These are phyloP conservation scores for Beauveria caledonica DNA, from an alignment of 2,329 filamentous ascomycete species.

Conservation along the genomic window DNA sequence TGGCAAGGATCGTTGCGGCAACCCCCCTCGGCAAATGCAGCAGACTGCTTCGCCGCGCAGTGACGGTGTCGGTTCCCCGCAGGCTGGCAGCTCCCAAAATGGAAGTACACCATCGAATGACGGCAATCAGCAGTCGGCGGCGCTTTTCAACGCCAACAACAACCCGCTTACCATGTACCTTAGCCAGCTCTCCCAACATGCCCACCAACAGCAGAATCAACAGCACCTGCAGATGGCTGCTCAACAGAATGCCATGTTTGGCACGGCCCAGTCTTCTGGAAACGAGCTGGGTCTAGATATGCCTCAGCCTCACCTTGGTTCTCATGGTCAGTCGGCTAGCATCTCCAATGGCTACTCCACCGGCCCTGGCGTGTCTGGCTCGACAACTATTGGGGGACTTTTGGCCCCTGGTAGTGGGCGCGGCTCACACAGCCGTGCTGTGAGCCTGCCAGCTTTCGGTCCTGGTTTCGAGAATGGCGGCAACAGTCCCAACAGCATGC, in stretches of 20 bases:
- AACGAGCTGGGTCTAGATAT: constrained; percentile 51
- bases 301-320: constrained; percentile 50
- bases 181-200: constrained; percentile 68
- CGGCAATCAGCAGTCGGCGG: constrained; percentile 55
- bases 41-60: constrained; percentile 59
- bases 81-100: constrained; percentile 52
- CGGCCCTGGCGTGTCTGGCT: constrained; percentile 42
- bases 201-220: constrained; percentile 66
- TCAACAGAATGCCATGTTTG: constrained; percentile 76
- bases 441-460: constrained; percentile 71
- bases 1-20: constrained; percentile 95
- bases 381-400: constrained; percentile 67
- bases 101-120: constrained; percentile 47
- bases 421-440: constrained; percentile 66
- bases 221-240: constrained; percentile 63
- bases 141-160: constrained; percentile 71
- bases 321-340: constrained; percentile 58
- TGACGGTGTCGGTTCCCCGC: constrained; percentile 51
- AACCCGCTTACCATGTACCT: constrained; percentile 93
- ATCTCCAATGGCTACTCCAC: constrained; percentile 56
- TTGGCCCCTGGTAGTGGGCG: constrained; percentile 61
- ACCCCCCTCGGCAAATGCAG: constrained; percentile 80
- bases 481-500: constrained; percentile 40
- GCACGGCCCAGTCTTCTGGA: constrained; percentile 55
- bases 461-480: constrained; percentile 55